Evolutionary conservation across 306 rosid genomes (phyloP), one percentile per base, ranked within the genome.

Genomic region (Inga laurina): DNA sequence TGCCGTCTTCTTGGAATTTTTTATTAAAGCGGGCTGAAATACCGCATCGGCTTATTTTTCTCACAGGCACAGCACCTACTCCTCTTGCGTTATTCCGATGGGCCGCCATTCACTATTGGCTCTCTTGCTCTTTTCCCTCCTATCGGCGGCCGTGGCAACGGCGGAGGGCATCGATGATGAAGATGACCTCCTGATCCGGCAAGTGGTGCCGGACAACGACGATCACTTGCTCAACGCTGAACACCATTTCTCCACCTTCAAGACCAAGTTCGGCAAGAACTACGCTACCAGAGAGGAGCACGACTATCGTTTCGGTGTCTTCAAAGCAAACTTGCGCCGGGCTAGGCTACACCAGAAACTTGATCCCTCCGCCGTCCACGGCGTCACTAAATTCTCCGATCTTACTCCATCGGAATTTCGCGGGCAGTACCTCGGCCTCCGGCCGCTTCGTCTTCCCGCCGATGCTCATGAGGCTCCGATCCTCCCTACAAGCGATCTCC

Each of bases 311-410:
- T 89, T 97, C 85, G 86, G 88, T 7, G 87, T 97, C 6, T 97
- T 97, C 84, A 84, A 90, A 88, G 86, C 90, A 1, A 94, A 97
- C 82, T 77, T 97, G 16, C 94, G 89, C 35, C 89, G 91, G 8
- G 98, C 97, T 32, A 94, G 72, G 90, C 52, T 85, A 4, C 95
- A 92, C 80, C 94, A 89, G 91, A 82, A 74, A 85, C 97, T 97
- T 64, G 99, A 97, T 59, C 95, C 98, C 44, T 73, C 88, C 54
- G 99, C 99, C 19, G 89, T 85, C 57, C 99, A 97, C 83, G 98
- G 99, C 18, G 90, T 94, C 64, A 97, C 99, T 0, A 89, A 88
- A 44, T 97, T 94, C 79, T 94, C 98, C 59, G 99, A 97, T 85
- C 96, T 97, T 8, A 94, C 97, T 51, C 90, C 93, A 39, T 73